Base-by-base conservation (phyloP, 108 stramenopile genomes). In the Fragilariopsis cylindrus region DNA sequence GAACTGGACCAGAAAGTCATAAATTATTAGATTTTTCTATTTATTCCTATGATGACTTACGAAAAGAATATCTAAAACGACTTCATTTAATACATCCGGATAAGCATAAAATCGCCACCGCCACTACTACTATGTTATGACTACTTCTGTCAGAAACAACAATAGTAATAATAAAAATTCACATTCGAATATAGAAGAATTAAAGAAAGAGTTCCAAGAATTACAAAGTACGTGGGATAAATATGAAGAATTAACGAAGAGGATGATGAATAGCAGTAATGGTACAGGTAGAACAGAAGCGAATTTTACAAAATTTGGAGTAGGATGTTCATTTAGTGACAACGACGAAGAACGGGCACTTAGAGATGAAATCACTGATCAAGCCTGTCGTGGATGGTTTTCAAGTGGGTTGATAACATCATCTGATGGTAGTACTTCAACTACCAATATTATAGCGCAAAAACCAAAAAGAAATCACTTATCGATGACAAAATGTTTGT, bases 301-400 rank as follows among this genome's bases (percentile, higher is more conserved):
- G 39, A 85, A 87, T 55, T 95, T 95, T 71, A 95, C 89, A 16
- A 58, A 89, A 73, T 95, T 95, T 73, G 94, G 91, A 4, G 94
- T 95, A 16, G 94, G 94, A 39, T 95, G 94, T 50, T 90, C 89
- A 8, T 95, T 95, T 79, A 64, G 87, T 5, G 94, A 95, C 60
- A 88, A 48, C 65, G 85, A 88, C 45, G 57, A 76, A 18, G 94
- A 95, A 56, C 76, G 84, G 18, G 76, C 72, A 15, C 53, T 81
- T 11, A 58, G 94, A 5, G 58, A 55, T 58, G 87, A 92, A 79
- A 92, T 95, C 7, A 95, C 76, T 70, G 94, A 95, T 49, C 89
- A 92, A 75, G 94, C 94, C 2, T 88, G 89, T 53, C 73, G 88
- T 30, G 94, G 94, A n/a, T 95, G 91, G 91, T 88, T 95, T 65